Evolutionary conservation across 1,284 basidiomycete genomes (phyloP), one percentile per base, ranked within the genome.

Genomic region (Cutaneotrichosporon cutaneum): DNA sequence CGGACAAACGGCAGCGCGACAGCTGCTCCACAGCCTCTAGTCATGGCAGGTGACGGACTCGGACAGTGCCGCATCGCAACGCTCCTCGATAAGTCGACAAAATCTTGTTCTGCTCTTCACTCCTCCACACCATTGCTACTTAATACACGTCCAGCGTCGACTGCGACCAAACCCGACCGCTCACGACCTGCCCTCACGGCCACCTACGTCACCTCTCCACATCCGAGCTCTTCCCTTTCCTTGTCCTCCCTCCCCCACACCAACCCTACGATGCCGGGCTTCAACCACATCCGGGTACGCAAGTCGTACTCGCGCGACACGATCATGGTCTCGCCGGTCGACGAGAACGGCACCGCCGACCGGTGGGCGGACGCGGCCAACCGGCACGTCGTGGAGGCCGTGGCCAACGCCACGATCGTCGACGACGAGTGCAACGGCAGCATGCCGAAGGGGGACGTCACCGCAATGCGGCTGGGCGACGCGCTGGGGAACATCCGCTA

Each of bases 381-480:
- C 22, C 55, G 45, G 3, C 44, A 45, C 4, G 55, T 56, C 44
- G 27, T 21, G 13, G 18, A 18, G 30, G 55, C 55, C 11, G 33
- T 56, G 4, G 27, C 55, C 4, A 8, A 9, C n/a, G 55, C 55
- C 5, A 32, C 18, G 7, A 35, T 56, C 22, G 44, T 56, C 30
- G 55, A 56, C 45, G 55, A 56, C 22, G 42, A 45, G 45, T 56
- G 55, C 44, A 56, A 56, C 32, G 55, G 55, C n/a, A 14, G 11
- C 30, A 32, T 47, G 9, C 32, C 55, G 7, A 21, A 21, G 3
- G 32, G 32, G 10, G 13, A 47, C 21, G 22, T 30, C 21, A n/a
- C 55, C 1, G 26, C 10, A 2, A 10, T 16, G 11, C 7, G 10
- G 16, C 55, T 56, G 3, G 6, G n/a, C 21, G 27, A 35, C 16